Percentiles rank a stretch among this genome's conserved stretches.
Conservation (phyloP, 345 rosid genomes). For the Arabidopsis arenosa region DNA sequence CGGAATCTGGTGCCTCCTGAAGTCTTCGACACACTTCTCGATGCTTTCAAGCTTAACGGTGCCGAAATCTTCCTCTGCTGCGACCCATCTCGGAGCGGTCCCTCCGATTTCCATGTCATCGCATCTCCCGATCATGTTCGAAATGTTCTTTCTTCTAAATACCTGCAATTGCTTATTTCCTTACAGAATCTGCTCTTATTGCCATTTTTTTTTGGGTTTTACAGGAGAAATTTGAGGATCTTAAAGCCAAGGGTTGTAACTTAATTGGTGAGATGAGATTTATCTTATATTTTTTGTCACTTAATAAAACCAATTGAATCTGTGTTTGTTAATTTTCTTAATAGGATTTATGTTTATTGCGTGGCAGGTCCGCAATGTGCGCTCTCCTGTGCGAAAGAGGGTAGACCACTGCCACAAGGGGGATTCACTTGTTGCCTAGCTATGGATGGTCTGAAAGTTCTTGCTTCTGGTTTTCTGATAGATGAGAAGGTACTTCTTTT, state of each 20-base stretch:
- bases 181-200: constrained; percentile 13
- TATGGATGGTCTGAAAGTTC: constrained; percentile 87
- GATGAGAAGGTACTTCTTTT: constrained; percentile 76
- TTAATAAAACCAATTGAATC: not conserved
- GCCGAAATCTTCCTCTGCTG: constrained; percentile 89
- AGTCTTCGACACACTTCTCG: constrained; percentile 81
- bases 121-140: constrained; percentile 75
- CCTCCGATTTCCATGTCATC: constrained; percentile 80
- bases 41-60: constrained; percentile 80
- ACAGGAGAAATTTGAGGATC: constrained; percentile 93
- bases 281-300: not conserved
- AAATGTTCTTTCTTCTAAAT: not conserved
- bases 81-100: constrained; percentile 82
- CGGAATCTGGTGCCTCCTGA: constrained; percentile 90
- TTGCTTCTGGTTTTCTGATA: constrained; percentile 83
- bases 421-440: constrained; percentile 92
- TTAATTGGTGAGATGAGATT: constrained; percentile 65
- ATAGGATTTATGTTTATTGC: constrained; percentile 17
- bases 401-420: constrained; percentile 70
- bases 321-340: not conserved
- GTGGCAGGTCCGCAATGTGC: constrained; percentile 88
- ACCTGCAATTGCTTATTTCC: not conserved
- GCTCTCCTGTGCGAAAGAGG: constrained; percentile 85
- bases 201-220: constrained; percentile 2
- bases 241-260: constrained; percentile 79